phyloP scores from a whole-genome alignment of 2,329 filamentous ascomycete species.

The Colletotrichum limetticola region DNA sequence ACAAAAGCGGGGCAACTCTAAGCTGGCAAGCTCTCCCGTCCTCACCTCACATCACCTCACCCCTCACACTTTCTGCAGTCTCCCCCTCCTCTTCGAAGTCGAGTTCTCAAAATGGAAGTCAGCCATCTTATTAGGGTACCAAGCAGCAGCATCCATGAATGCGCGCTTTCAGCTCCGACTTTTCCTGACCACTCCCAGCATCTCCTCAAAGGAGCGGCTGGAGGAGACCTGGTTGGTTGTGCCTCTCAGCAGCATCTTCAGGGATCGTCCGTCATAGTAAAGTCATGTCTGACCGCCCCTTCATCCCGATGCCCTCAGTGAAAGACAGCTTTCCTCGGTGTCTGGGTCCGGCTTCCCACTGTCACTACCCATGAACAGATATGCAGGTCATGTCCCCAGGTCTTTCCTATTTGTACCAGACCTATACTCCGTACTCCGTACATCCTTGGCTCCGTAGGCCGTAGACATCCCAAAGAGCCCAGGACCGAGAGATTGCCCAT shows the following conservation, averaged over 20 bases:
- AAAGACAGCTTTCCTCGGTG: neutral
- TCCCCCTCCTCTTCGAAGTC: neutral
- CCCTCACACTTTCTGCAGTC: neutral
- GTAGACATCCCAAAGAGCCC: neutral
- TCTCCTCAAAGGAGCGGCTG: neutral
- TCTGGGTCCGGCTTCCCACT: neutral
- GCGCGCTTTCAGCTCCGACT: neutral
- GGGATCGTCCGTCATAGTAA: neutral
- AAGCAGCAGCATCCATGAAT: neutral
- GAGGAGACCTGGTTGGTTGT: neutral
- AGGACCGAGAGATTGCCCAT: neutral
- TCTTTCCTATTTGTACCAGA: neutral
- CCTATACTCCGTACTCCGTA: neutral
- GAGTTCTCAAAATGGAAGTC: neutral
- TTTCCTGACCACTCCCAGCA: neutral
- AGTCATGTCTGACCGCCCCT: neutral
- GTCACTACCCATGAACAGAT: neutral
- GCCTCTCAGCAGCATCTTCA: neutral
- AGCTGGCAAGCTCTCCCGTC: neutral
- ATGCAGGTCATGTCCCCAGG: neutral
- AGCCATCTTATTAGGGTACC: neutral
- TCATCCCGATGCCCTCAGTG: neutral
- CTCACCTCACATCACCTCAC: neutral
- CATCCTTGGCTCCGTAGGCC: neutral
- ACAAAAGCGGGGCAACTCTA: neutral